A percentile compares a stretch with the other conserved stretches of the same genome.
phyloP scores from a whole-genome alignment of 495 filamentous ascomycete species.

The Achaetomiella virescens region DNA sequence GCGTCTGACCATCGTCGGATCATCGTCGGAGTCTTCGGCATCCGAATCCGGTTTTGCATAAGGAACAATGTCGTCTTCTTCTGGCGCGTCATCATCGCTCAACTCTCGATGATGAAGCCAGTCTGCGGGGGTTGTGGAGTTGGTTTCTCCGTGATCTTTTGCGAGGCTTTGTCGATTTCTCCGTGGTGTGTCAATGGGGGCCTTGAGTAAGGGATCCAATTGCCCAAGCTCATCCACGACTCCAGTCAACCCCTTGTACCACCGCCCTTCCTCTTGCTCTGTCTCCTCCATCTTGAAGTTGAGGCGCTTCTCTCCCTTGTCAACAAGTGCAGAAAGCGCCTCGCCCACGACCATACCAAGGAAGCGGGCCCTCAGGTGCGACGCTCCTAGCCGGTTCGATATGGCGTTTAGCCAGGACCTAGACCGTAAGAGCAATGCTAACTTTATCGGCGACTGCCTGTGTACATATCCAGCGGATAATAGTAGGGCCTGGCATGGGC shows the following conservation, averaged over 20 bases:
- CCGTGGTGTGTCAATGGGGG: slow-evolving; percentile 4
- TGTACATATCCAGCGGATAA: slow-evolving; percentile 71
- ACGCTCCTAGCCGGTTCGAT: slow-evolving; percentile 77
- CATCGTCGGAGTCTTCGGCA: slow-evolving; percentile 81
- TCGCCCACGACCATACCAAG: slow-evolving; percentile 88
- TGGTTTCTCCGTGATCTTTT: slow-evolving; percentile 20
- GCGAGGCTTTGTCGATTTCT: background rate
- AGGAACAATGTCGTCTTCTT: slow-evolving; percentile 69
- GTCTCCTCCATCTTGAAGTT: slow-evolving; percentile 82
- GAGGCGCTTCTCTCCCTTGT: slow-evolving; percentile 64
- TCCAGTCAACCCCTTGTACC: slow-evolving; percentile 64
- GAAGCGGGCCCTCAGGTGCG: slow-evolving; percentile 68
- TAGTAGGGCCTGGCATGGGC: slow-evolving; percentile 76
- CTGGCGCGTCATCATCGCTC: slow-evolving; percentile 45
- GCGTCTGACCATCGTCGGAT: slow-evolving; percentile 76
- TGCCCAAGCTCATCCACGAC: slow-evolving; percentile 60
- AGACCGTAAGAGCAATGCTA: slow-evolving; percentile 62
- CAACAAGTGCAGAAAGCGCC: slow-evolving; percentile 71
- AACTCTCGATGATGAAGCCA: slow-evolving; percentile 65
- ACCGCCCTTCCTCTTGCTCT: slow-evolving; percentile 61
- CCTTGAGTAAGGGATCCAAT: slow-evolving; percentile 42
- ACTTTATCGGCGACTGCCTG: slow-evolving; percentile 50
- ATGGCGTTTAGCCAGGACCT: slow-evolving; percentile 67
- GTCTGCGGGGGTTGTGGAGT: slow-evolving; percentile 21
- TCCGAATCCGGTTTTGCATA: slow-evolving; percentile 95